These are phyloP conservation scores for Phaeosphaeria sp. DNA, from an alignment of 2,329 filamentous ascomycete species.

Conservation along the genomic window DNA sequence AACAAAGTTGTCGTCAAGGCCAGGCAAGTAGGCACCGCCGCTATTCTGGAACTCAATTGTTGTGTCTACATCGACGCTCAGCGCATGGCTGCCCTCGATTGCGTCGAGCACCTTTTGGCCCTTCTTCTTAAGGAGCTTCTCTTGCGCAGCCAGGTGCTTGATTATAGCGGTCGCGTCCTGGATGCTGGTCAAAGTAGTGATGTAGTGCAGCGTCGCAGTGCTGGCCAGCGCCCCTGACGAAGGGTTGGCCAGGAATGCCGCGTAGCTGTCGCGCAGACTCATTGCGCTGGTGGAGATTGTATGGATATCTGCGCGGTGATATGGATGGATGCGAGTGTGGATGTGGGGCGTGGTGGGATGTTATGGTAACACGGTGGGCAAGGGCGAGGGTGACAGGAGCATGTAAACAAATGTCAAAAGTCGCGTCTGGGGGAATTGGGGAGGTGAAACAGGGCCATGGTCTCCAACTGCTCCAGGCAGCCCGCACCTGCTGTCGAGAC, in stretches of 20 bases:
- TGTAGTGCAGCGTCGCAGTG: conserved; percentile 71
- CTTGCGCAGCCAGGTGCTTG: conserved; percentile 77
- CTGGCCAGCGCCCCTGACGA: conserved; percentile 51
- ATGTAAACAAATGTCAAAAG: neutral
- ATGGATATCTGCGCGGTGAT: neutral
- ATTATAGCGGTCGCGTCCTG: conserved; percentile 76
- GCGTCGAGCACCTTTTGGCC: conserved; percentile 76
- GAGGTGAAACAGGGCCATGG: conserved; percentile 18
- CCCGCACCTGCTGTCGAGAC: conserved; percentile 5
- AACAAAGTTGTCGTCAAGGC: conserved; percentile 92
- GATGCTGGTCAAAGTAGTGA: conserved; percentile 82
- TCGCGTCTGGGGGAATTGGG: conserved; percentile 5
- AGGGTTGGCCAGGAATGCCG: conserved; percentile 54
- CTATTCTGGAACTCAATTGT: conserved; percentile 80
- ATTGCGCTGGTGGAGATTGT: conserved; percentile 19
- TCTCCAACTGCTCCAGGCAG: neutral
- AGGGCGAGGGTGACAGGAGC: conserved; percentile 6
- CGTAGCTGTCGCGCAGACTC: conserved; percentile 51
- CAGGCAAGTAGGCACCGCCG: conserved; percentile 86
- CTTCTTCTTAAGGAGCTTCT: conserved; percentile 81
- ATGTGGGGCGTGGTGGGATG: conserved; percentile 11
- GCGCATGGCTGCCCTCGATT: conserved; percentile 72
- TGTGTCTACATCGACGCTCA: conserved; percentile 82
- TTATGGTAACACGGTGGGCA: neutral
- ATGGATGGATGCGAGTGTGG: conserved; percentile 5